Conservation (phyloP, 805 yeast genomes). For the Metschnikowia amazonensis region DNA sequence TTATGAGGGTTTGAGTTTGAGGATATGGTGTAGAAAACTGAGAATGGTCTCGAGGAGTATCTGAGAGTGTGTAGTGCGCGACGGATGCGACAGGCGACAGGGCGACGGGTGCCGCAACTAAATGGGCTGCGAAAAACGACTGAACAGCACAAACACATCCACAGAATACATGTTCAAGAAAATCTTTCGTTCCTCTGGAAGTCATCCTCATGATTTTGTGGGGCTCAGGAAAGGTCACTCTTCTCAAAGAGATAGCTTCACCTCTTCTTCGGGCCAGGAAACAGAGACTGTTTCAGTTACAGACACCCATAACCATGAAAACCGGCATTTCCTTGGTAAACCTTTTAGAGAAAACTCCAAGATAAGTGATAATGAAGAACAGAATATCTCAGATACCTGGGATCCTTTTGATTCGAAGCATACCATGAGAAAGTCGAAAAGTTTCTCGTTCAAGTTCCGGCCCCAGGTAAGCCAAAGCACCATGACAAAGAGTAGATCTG, state of each 20-base stretch:
- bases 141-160: constrained; percentile 1
- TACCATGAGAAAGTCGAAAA: constrained; percentile 10
- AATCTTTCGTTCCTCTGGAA: constrained; percentile 9
- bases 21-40: background rate
- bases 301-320: constrained; percentile 11
- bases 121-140: constrained; percentile 3
- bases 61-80: background rate
- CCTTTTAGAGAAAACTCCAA: constrained; percentile 4
- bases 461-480: background rate
- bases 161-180: constrained; percentile 12
- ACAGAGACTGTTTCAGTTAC: constrained; percentile 9
- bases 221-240: background rate
- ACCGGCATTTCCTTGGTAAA: constrained; percentile 12
- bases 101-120: constrained; percentile 2
- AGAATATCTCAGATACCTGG: constrained; percentile 3
- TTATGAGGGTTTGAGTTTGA: background rate
- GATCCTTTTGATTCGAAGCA: constrained; percentile 14
- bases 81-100: background rate
- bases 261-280: constrained; percentile 9
- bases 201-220: background rate
- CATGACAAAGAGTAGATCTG: constrained; percentile 16
- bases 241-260: background rate
- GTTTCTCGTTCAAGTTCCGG: constrained; percentile 10
- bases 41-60: background rate
- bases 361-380: background rate